phyloP scores from a whole-genome alignment of 2,329 filamentous ascomycete species.

The Aspergillus clavatus region DNA sequence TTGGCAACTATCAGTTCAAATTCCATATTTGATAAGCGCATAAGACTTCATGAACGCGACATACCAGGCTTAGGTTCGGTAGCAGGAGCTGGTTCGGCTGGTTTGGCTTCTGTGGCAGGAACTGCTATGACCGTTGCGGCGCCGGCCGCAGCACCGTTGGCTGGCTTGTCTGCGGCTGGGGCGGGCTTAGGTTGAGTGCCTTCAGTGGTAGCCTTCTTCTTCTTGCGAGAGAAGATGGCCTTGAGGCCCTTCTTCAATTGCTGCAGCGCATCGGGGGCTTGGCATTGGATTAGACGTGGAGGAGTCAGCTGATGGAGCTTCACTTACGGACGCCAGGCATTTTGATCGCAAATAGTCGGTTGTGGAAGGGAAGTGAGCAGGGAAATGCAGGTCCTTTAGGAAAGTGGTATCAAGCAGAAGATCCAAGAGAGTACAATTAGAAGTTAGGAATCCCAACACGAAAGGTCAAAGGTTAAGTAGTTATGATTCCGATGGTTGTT shows the following conservation, averaged over 20 bases:
- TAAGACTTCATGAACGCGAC: not conserved
- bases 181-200: slow-evolving; percentile 7
- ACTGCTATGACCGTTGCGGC: slow-evolving; percentile 5
- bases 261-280: slow-evolving; percentile 29
- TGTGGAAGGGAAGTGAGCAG: too few species aligned
- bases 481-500: too few species aligned
- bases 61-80: slow-evolving; percentile 14
- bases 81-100: slow-evolving; percentile 5
- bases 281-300: not conserved
- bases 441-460: not conserved
- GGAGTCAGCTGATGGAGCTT: not conserved
- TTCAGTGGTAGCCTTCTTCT: slow-evolving; percentile 17
- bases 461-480: not conserved
- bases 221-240: slow-evolving; percentile 29
- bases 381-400: too few species aligned
- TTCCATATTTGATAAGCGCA: not conserved
- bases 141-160: slow-evolving; percentile 6
- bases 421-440: not conserved
- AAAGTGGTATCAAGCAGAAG: too few species aligned
- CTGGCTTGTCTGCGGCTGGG: slow-evolving; percentile 11
- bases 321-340: slow-evolving; percentile 36
- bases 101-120: slow-evolving; percentile 1
- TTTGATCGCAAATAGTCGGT: not conserved
- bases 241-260: slow-evolving; percentile 33
- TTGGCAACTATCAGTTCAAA: not conserved